A percentile compares a stretch with the other conserved stretches of the same genome.
These are phyloP conservation scores for Poronia punctata DNA, from an alignment of 495 filamentous ascomycete genomes.

Conservation along the genomic window DNA sequence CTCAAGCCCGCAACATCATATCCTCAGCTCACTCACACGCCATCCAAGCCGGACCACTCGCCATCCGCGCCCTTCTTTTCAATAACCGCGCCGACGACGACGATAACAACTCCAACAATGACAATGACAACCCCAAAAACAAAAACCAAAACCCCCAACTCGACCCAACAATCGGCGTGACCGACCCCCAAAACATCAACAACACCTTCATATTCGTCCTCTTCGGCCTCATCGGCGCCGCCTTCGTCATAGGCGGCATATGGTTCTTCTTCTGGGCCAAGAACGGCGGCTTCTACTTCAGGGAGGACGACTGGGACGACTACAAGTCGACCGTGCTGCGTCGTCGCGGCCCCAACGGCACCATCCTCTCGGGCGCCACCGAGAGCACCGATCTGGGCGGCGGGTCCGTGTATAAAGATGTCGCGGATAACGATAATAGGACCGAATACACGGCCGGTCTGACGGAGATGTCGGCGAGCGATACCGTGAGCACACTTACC, in stretches of 20 bases:
- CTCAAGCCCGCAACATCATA: constrained; percentile 21
- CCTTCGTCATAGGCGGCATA: constrained; percentile 66
- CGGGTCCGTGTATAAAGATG: constrained; percentile 62
- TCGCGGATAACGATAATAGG: constrained; percentile 54
- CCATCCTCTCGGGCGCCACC: constrained; percentile 71
- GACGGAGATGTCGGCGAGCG: constrained; percentile 30
- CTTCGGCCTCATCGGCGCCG: constrained; percentile 76
- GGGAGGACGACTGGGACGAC: constrained; percentile 86
- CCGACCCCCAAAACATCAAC: constrained; percentile 65
- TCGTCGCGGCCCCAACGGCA: constrained; percentile 82
- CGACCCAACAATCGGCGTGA: constrained; percentile 43
- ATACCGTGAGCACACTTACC: constrained; percentile 22
- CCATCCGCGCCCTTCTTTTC: constrained; percentile 31
- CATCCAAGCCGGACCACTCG: constrained; percentile 28
- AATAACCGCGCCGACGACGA: constrained; percentile 24
- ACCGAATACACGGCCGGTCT: constrained; percentile 39
- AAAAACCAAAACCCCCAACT: constrained; percentile 2
- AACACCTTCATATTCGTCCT: constrained; percentile 76
- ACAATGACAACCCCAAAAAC: not conserved
- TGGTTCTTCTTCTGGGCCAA: constrained; percentile 99
- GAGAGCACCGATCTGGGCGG: constrained; percentile 74
- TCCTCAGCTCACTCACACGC: constrained; percentile 13
- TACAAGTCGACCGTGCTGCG: constrained; percentile 97
- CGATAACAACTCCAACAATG: not conserved
- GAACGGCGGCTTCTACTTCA: constrained; percentile 88